Evolutionary conservation across 192 early-diverging fungal genomes (phyloP).

Genomic region (Thamnidium elegans): DNA sequence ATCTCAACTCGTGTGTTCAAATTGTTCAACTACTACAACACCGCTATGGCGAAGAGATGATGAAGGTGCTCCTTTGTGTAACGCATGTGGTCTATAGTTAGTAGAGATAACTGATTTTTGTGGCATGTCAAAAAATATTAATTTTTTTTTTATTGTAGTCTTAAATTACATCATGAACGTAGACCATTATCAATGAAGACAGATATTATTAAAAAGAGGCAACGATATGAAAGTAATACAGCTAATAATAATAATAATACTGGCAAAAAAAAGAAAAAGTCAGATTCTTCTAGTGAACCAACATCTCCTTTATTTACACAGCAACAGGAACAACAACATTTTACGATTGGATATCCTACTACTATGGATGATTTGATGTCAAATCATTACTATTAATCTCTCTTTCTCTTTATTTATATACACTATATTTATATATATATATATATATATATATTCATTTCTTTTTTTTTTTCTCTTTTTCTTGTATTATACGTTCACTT

Average conservation of each 20-base stretch:
- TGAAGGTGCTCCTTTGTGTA: conserved; percentile 51
- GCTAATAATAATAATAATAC: not conserved
- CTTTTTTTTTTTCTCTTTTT: not conserved
- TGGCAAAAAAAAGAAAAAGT: conserved; percentile 4
- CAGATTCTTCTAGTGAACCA: not conserved
- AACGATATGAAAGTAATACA: conserved; percentile 26
- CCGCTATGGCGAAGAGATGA: conserved; percentile 86
- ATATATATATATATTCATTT: not conserved
- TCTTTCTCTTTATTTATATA: not conserved
- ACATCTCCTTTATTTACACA: not conserved
- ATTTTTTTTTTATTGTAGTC: not conserved
- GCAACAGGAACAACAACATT: not conserved
- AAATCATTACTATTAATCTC: not conserved
- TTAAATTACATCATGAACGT: conserved; percentile 31
- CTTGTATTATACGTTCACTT: not conserved
- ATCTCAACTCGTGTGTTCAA: conserved; percentile 54
- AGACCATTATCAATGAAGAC: conserved; percentile 33
- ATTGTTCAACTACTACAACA: conserved; percentile 80
- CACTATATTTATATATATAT: not conserved
- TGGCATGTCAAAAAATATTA: too few relatives aligned
- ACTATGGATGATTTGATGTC: conserved; percentile 2
- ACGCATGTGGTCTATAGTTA: conserved; percentile 54
- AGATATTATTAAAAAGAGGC: conserved; percentile 32
- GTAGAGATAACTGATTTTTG: not conserved
- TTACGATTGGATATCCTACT: not conserved